These are phyloP conservation scores for Pseudophaeomoniella oleicola DNA, from an alignment of 2,329 filamentous ascomycete species.

Conservation along the genomic window DNA sequence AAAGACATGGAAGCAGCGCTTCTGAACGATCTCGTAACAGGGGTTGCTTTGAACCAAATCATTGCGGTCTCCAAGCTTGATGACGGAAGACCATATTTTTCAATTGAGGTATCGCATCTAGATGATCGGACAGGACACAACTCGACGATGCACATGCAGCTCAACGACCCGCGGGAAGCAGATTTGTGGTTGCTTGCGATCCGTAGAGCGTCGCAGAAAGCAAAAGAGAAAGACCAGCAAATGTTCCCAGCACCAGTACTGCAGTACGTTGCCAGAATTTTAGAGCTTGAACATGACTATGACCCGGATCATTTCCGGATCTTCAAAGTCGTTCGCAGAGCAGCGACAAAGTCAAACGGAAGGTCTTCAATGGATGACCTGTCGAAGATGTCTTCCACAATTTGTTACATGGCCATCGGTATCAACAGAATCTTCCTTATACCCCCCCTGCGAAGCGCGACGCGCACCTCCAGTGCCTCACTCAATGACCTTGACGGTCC, in stretches of 20 bases:
- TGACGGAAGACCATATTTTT: conserved; percentile 51
- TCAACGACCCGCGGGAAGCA: conserved; percentile 49
- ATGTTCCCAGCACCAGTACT: conserved; percentile 45
- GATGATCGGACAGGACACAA: conserved; percentile 50
- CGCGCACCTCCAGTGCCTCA: conserved; percentile 39
- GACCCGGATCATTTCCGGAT: conserved; percentile 52
- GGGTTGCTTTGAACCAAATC: conserved; percentile 48
- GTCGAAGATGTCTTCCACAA: conserved; percentile 47
- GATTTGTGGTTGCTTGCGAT: conserved; percentile 51
- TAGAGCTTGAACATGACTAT: conserved; percentile 55
- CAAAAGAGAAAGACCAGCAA: conserved; percentile 34
- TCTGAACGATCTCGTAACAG: conserved; percentile 37
- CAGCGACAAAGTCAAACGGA: conserved; percentile 38
- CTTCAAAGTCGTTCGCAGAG: conserved; percentile 53
- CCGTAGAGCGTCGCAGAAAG: conserved; percentile 41
- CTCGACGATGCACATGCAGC: conserved; percentile 49
- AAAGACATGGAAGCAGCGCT: conserved; percentile 46
- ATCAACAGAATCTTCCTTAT: conserved; percentile 56
- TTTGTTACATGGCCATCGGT: conserved; percentile 55
- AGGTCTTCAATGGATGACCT: conserved; percentile 52
- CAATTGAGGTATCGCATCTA: conserved; percentile 52
- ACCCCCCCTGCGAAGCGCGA: conserved; percentile 44
- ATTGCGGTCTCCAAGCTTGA: conserved; percentile 54
- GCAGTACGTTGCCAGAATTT: conserved; percentile 45
- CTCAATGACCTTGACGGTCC: conserved; percentile 34